Evolutionary conservation across 2,329 filamentous ascomycete species (phyloP), one percentile per base, ranked within the genome.

Genomic region (Venturia aucupariae): DNA sequence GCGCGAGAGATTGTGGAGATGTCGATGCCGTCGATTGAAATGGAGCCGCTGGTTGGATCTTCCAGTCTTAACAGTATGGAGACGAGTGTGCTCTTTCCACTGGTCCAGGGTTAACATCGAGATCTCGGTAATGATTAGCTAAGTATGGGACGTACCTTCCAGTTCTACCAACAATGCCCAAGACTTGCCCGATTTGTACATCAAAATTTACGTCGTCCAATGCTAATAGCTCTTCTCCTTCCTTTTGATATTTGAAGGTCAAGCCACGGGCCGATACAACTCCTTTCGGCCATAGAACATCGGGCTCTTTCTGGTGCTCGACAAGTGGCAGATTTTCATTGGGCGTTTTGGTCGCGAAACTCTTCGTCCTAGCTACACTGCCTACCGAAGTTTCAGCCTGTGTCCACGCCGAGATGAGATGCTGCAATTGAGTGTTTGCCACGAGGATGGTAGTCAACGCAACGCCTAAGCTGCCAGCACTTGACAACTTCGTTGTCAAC

Each of bases 381-480:
- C 84, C 83, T 54, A 86, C 79, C 42, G 80, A 79, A 0, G 82
- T 86, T 67, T 86, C 84, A 19, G 86, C 73, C 54, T 78, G 76
- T 0, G 83, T 85, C 82, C 83, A 86, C 54, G 77, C 79, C 0
- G 76, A 70, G 8, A 83, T 75, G 19, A 83, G 70, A 10, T 79
- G 70, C 64, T 80, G 80, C 65, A 85, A 75, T 60, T 76, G 78
- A 48, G 80, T 75, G 54, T 79, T 83, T 70, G 85, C 82, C 24
- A 77, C 72, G 27, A 85, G 78, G 39, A 84, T 76, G 63, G 82
- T 82, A 27, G 83, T 71, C 17, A 85, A 71, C 0, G 81, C 81
- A 8, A 84, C 75, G 65, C 82, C 83, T 5, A 83, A 76, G 60
- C 78, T 79, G 32, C 80, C 81, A 2, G 79, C 75, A 60, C 76